Conservation (phyloP, 192 early-diverging fungal species). For the Pilobolus umbonatus region DNA sequence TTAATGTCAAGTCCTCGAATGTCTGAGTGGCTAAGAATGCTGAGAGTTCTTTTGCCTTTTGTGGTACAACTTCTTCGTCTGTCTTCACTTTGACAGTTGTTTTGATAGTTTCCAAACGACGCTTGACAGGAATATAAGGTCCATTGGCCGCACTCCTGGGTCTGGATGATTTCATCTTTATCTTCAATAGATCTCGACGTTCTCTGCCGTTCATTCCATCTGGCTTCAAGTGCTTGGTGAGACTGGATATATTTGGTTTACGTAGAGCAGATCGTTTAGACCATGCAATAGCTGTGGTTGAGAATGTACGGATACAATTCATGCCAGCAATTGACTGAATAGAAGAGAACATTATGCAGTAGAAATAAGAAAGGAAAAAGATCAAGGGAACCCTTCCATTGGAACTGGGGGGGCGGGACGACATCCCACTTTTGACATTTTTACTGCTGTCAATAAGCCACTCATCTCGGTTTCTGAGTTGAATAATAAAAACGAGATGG, state of each 20-base stretch:
- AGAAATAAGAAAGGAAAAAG: too few species aligned
- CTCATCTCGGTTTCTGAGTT: too few species aligned
- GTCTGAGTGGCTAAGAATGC: constrained; percentile 18
- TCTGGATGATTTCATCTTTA: constrained; percentile 8
- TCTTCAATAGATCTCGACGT: constrained; percentile 24
- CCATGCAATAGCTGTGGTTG: background rate
- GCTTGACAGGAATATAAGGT: constrained; percentile 31
- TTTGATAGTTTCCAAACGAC: constrained; percentile 24
- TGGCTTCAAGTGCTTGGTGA: constrained; percentile 34
- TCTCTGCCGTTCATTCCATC: constrained; percentile 34
- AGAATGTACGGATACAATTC: constrained; percentile 12
- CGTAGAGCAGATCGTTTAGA: constrained; percentile 21
- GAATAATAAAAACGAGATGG: background rate
- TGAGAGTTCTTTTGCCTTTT: constrained; percentile 22
- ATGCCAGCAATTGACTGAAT: too few species aligned
- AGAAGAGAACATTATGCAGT: too few species aligned
- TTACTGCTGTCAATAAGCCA: too few species aligned
- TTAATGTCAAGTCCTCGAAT: constrained; percentile 65
- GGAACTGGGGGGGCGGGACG: too few species aligned
- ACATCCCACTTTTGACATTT: too few species aligned
- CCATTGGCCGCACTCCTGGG: constrained; percentile 5
- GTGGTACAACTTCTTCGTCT: background rate
- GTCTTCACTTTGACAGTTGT: background rate
- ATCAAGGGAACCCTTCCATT: too few species aligned
- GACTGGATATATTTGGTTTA: constrained; percentile 30